phyloP scores from a whole-genome alignment of 2,329 filamentous ascomycete species.

The Ophiostoma himal-ulmi region DNA sequence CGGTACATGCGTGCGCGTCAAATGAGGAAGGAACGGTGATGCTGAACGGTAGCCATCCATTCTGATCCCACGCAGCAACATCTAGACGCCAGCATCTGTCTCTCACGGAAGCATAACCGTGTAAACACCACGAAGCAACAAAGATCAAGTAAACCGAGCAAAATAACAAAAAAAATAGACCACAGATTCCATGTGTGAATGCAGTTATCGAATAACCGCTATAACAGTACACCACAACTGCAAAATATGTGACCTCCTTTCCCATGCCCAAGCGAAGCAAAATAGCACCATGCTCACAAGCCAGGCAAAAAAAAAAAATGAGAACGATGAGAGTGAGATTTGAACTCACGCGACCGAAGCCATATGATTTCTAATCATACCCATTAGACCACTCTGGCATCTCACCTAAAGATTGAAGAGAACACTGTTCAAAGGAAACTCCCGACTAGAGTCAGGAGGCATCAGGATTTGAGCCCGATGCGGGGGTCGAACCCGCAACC shows the following conservation, averaged over 20 bases:
- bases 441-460: conserved; percentile 22
- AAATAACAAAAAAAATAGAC: too few species aligned
- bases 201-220: neutral
- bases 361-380: conserved; percentile 16
- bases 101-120: neutral
- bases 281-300: neutral
- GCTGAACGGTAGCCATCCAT: neutral
- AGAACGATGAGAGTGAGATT: conserved; percentile 14
- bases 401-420: conserved; percentile 7
- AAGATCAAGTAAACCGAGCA: too few species aligned
- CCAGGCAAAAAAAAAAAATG: neutral
- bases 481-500: conserved; percentile 41
- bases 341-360: conserved; percentile 14
- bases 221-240: neutral
- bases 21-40: neutral
- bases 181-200: neutral
- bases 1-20: neutral
- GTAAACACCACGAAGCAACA: neutral
- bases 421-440: conserved; percentile 8
- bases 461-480: conserved; percentile 43
- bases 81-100: neutral
- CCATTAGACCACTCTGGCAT: conserved; percentile 16
- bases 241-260: neutral
- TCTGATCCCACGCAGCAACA: neutral
- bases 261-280: neutral